Conservation (phyloP, 371 early-diverging fungal species). For the Lichtheimia hyalospora region DNA sequence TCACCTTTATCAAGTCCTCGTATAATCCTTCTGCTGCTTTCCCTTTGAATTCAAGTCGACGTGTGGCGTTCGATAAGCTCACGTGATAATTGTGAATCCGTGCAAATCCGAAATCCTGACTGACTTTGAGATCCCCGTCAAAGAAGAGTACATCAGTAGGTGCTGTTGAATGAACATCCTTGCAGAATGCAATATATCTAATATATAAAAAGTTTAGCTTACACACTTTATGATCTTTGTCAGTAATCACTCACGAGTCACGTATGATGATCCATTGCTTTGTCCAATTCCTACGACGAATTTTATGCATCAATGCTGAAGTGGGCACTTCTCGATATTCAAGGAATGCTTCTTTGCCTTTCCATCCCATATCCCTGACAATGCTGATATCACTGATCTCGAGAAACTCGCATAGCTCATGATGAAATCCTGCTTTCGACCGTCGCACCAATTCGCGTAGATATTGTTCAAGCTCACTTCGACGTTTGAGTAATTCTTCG, state of each 20-base stretch:
- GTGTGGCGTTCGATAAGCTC: conserved; percentile 47
- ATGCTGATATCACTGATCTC: conserved; percentile 75
- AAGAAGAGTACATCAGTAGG: conserved; percentile 73
- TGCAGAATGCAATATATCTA: conserved; percentile 58
- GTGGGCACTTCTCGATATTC: conserved; percentile 44
- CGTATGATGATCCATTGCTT: conserved; percentile 74
- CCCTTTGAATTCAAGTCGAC: conserved; percentile 66
- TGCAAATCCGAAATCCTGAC: neutral
- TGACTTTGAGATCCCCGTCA: conserved; percentile 43
- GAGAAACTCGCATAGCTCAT: conserved; percentile 77
- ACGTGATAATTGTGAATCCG: conserved; percentile 29
- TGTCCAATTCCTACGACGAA: conserved; percentile 46
- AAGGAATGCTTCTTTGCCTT: conserved; percentile 81
- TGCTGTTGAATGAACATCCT: conserved; percentile 39
- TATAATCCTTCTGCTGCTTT: conserved; percentile 67
- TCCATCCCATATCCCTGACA: conserved; percentile 78
- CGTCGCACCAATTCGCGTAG: conserved; percentile 54
- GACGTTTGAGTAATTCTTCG: conserved; percentile 47
- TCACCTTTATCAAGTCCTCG: conserved; percentile 51
- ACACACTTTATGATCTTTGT: neutral
- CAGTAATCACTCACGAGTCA: conserved; percentile 49
- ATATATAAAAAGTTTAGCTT: neutral
- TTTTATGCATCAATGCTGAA: conserved; percentile 14
- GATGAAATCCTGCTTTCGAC: conserved; percentile 52
- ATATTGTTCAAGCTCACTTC: conserved; percentile 64